Base-by-base conservation (phyloP, 495 filamentous ascomycete genomes). In the Neurospora terricola region DNA sequence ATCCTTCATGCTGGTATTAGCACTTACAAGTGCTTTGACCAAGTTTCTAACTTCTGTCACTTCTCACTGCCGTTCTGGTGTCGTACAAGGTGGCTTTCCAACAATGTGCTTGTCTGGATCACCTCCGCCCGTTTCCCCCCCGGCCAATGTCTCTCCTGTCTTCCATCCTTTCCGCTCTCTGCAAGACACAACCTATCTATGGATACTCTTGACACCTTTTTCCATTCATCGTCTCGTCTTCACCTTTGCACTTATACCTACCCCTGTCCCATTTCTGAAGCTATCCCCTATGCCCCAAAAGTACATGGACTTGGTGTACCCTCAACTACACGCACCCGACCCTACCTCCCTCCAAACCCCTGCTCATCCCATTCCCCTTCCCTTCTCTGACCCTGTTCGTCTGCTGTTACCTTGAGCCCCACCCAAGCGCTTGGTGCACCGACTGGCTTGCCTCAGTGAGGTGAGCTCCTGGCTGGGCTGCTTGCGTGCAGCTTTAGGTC, bases 361-460 rank as follows among this genome's bases (percentile, higher is more conserved):
- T 62, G 54, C 27, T 62, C 43, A 72, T 66, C 54, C 42, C 43
- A 72, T 72, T 30, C 54, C 43, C 34, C 34, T 72, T 27, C 45
- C 14, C 40, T 66, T 18, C 23, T 72, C 42, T 39, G 54, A 34
- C 40, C 39, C 27, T 36, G 70, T 48, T 59, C 48, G 48, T 59
- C 48, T 59, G 48, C 5, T 16, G 48, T 30, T 7, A 59, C 48
- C 12, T 69, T 16, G 72, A 75, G 74, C 78, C 75, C 75, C 78
- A 79, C 76, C 78, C 75, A 73, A 75, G 77, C 77, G 77, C 78
- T 79, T 79, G 79, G 79, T 81, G 78, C 79, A 80, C 76, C 73
- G 77, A 77, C 78, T 80, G 79, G 70, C 74, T 75, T 78, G 76
- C 76, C 77, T 59, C 48, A 62, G 23, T 71, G 40, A 70, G 34